Evolutionary conservation across 148 eudicot species (phyloP).

Genomic region (Limonium bicolor): DNA sequence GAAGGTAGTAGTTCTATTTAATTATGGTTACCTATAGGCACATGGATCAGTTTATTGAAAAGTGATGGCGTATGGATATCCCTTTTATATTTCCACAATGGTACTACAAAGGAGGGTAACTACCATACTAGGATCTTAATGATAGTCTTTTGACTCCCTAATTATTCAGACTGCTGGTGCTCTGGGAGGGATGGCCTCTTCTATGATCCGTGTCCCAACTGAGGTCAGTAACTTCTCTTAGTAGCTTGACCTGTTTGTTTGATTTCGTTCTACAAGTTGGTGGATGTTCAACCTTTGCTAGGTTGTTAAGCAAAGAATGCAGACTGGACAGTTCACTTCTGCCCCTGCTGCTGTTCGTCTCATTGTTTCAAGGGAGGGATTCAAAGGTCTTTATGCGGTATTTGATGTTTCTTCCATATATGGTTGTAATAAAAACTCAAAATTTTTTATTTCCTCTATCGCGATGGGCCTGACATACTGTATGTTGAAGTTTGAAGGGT

Average conservation of each 20-base stretch:
- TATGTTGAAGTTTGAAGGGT: neutral
- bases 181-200: slow-evolving; percentile 86
- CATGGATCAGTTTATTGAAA: neutral
- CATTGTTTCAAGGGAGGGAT: slow-evolving; percentile 74
- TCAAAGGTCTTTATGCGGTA: slow-evolving; percentile 97
- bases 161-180: slow-evolving; percentile 79
- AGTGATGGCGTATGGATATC: neutral
- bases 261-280: slow-evolving; percentile 2
- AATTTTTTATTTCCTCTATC: neutral
- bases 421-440: neutral
- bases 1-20: neutral
- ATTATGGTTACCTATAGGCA: neutral
- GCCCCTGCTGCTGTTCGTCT: slow-evolving; percentile 80
- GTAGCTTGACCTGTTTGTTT: neutral
- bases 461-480: neutral
- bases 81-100: neutral
- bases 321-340: slow-evolving; percentile 76
- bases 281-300: slow-evolving; percentile 14
- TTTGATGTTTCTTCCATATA: slow-evolving; percentile 11
- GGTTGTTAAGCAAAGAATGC: slow-evolving; percentile 99
- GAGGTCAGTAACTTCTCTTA: slow-evolving; percentile 33
- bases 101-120: too few species aligned
- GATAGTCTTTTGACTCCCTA: slow-evolving; percentile 4
- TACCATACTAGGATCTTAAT: too few species aligned
- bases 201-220: slow-evolving; percentile 90